phyloP scores from a whole-genome alignment of 768 basidiomycete genomes.

The Suillus fuscotomentosus region DNA sequence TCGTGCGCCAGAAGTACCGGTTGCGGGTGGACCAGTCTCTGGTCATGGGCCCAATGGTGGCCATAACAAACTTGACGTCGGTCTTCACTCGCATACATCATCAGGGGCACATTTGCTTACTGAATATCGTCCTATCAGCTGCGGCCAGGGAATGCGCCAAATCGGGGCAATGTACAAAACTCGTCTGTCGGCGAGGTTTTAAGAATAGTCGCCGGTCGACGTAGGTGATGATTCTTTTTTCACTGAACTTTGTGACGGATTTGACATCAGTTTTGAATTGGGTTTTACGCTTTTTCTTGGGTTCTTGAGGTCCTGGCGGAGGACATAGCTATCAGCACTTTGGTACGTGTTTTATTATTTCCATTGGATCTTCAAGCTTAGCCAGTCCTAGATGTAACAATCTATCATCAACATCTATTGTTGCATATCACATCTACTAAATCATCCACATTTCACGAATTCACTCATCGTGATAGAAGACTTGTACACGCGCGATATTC shows the following conservation, averaged over 20 bases:
- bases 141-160: slow-evolving; percentile 11
- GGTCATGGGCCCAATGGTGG: not conserved
- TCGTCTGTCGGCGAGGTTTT: slow-evolving; percentile 18
- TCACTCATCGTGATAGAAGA: not conserved
- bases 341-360: not conserved
- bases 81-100: not conserved
- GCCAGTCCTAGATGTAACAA: not conserved
- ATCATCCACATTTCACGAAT: not conserved
- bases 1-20: not conserved
- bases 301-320: slow-evolving; percentile 23
- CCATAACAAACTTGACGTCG: slow-evolving; percentile 1
- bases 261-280: slow-evolving; percentile 22
- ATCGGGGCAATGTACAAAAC: slow-evolving; percentile 9
- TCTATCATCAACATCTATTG: not conserved
- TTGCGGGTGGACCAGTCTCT: not conserved
- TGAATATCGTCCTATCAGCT: slow-evolving; percentile 22
- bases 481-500: not conserved
- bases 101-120: slow-evolving; percentile 18
- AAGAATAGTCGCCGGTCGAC: slow-evolving; percentile 21
- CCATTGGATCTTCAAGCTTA: not conserved
- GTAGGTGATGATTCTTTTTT: slow-evolving; percentile 15
- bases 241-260: not conserved
- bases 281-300: slow-evolving; percentile 20
- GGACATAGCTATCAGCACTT: slow-evolving; percentile 6
- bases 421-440: not conserved